Conservation (phyloP, 768 basidiomycete species). For the Russula dissimulans region DNA sequence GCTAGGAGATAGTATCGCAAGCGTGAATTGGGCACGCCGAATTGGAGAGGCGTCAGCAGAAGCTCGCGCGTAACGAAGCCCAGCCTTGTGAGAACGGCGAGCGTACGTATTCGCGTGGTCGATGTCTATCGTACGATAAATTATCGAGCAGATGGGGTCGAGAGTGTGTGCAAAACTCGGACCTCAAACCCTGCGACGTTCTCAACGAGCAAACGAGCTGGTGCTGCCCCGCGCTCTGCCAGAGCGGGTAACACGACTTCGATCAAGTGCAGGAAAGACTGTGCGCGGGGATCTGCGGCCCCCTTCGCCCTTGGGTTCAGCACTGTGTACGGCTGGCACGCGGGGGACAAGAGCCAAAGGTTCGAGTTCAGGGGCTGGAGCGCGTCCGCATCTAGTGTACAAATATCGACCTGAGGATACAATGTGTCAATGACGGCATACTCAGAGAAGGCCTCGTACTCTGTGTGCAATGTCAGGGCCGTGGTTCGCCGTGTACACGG, state of each 20-base stretch:
- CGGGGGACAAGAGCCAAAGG: conserved; percentile 72
- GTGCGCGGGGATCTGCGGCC: conserved; percentile 60
- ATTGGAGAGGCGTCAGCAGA: conserved; percentile 66
- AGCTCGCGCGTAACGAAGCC: conserved; percentile 55
- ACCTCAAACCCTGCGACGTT: conserved; percentile 85
- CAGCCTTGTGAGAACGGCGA: conserved; percentile 41
- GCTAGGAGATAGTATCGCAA: conserved; percentile 75
- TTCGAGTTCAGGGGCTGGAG: conserved; percentile 43
- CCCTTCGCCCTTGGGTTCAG: conserved; percentile 68
- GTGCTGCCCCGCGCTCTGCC: conserved; percentile 36
- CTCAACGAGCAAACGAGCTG: conserved; percentile 57
- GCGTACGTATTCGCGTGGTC: conserved; percentile 47
- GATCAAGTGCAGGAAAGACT: conserved; percentile 66
- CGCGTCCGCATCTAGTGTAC: conserved; percentile 39
- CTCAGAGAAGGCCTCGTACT: conserved; percentile 28
- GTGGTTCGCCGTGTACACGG: conserved; percentile 59
- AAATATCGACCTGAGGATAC: conserved; percentile 46
- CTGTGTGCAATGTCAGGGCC: conserved; percentile 39
- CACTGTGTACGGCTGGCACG: conserved; percentile 79
- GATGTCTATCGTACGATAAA: conserved; percentile 40
- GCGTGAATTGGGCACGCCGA: conserved; percentile 75
- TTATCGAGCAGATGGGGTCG: neutral
- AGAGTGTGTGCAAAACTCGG: neutral
- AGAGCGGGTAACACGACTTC: conserved; percentile 53
- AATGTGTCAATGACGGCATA: neutral